A percentile compares a stretch with the other conserved stretches of the same genome.
These are phyloP conservation scores for Chalciporus piperatus DNA, from an alignment of 768 basidiomycete genomes.

Conservation along the genomic window DNA sequence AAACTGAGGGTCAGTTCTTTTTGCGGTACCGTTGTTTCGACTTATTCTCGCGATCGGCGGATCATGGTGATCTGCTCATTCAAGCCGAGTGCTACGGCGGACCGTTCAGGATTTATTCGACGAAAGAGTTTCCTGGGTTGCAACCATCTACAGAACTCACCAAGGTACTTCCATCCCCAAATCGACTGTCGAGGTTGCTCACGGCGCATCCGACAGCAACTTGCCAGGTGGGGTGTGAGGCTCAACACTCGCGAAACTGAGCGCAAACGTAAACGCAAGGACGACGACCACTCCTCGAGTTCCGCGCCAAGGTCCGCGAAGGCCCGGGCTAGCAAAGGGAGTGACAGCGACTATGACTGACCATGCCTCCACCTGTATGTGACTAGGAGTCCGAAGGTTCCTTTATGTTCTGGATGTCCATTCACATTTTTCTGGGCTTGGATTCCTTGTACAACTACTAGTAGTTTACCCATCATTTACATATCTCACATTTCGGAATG, in stretches of 20 bases:
- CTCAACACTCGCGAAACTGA: constrained; percentile 37
- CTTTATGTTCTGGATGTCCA: constrained; percentile 5
- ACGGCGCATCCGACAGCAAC: constrained; percentile 26
- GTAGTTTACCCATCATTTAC: constrained; percentile 7
- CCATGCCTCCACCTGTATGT: not conserved
- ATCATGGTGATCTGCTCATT: constrained; percentile 36
- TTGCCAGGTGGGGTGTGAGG: constrained; percentile 33
- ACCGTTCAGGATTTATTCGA: constrained; percentile 66
- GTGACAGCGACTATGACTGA: constrained; percentile 27
- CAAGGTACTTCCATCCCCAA: constrained; percentile 39
- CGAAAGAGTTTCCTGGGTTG: constrained; percentile 72
- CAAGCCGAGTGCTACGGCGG: constrained; percentile 68
- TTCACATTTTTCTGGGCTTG: constrained; percentile 3
- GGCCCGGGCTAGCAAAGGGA: constrained; percentile 11
- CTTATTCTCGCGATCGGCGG: constrained; percentile 41
- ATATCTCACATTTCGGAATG: constrained; percentile 4
- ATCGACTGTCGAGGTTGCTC: not conserved
- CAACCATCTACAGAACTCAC: constrained; percentile 67
- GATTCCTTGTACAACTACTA: constrained; percentile 18
- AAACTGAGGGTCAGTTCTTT: constrained; percentile 62
- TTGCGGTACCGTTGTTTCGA: constrained; percentile 73
- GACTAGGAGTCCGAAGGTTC: constrained; percentile 3
- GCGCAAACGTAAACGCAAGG: constrained; percentile 35
- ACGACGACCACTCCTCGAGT: constrained; percentile 5
- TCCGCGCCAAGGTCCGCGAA: constrained; percentile 4